Percentiles rank a stretch among this genome's conserved stretches.
Conservation (phyloP, 805 yeast species). For the Kodamaea nitidulidarum region DNA sequence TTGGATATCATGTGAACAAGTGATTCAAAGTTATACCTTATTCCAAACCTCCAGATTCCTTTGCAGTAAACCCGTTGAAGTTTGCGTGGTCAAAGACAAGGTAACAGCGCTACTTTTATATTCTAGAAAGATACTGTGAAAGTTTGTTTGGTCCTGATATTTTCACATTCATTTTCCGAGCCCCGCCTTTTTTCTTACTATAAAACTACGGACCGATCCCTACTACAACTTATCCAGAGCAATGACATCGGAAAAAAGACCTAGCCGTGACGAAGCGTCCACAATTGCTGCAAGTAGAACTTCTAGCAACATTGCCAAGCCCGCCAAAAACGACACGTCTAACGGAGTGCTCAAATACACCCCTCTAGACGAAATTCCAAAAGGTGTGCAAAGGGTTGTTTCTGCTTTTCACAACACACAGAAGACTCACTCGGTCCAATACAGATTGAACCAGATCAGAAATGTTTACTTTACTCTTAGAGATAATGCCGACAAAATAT, state of each 20-base stretch:
- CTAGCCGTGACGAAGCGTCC: slow-evolving; percentile 43
- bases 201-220: slow-evolving; percentile 1
- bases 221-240: slow-evolving; percentile 97
- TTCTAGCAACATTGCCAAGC: slow-evolving; percentile 1
- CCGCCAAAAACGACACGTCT: slow-evolving; percentile 1
- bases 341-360: slow-evolving; percentile 33
- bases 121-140: no score
- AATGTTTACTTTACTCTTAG: slow-evolving; percentile 60
- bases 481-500: slow-evolving; percentile 53
- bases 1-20: no score
- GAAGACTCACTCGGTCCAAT: slow-evolving; percentile 49
- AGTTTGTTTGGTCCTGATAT: not conserved
- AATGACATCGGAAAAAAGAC: slow-evolving; percentile 73
- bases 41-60: no score
- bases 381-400: slow-evolving; percentile 40
- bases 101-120: no score
- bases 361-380: slow-evolving; percentile 46
- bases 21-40: no score
- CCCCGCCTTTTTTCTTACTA: slow-evolving; percentile 5
- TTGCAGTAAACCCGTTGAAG: no score
- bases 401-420: slow-evolving; percentile 41
- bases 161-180: slow-evolving; percentile 7
- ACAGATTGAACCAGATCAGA: slow-evolving; percentile 59
- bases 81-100: no score
- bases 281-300: not conserved